These are phyloP conservation scores for Phytopythium oedochilum DNA, from an alignment of 352 stramenopile genomes.

Conservation along the genomic window DNA sequence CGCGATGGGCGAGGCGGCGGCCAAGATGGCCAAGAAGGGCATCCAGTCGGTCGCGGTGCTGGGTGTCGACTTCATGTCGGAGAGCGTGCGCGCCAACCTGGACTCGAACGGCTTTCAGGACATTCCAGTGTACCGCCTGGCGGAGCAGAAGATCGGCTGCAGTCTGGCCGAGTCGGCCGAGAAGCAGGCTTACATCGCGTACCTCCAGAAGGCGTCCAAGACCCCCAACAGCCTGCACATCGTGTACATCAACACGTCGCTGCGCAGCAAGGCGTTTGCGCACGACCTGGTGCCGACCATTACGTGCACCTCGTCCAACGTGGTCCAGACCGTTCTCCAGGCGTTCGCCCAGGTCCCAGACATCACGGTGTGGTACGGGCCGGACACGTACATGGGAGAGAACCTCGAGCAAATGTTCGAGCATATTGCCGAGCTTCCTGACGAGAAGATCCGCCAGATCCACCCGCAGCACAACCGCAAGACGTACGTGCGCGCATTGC, in stretches of 20 bases:
- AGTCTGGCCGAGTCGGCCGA: slow-evolving; percentile 94
- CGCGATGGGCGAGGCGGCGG: slow-evolving; percentile 96
- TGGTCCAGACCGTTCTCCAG: slow-evolving; percentile 95
- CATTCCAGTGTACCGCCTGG: slow-evolving; percentile 94
- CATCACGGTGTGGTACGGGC: slow-evolving; percentile 90
- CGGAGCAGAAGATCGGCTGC: slow-evolving; percentile 92
- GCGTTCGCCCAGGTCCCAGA: slow-evolving; percentile 90
- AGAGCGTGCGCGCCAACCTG: slow-evolving; percentile 93
- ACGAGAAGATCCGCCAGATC: slow-evolving; percentile 81
- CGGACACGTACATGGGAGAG: slow-evolving; percentile 98
- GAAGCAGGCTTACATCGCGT: slow-evolving; percentile 90
- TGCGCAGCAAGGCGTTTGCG: slow-evolving; percentile 95
- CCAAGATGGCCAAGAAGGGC: slow-evolving; percentile 91
- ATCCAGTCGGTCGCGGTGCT: slow-evolving; percentile 92
- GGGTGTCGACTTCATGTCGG: slow-evolving; percentile 98
- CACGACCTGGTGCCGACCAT: slow-evolving; percentile 94
- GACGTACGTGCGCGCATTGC: slow-evolving; percentile 24
- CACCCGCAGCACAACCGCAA: slow-evolving; percentile 82
- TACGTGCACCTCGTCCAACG: slow-evolving; percentile 96
- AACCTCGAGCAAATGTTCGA: slow-evolving; percentile 95
- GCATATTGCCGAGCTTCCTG: slow-evolving; percentile 66
- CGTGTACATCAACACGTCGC: slow-evolving; percentile 98
- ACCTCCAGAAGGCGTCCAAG: slow-evolving; percentile 87
- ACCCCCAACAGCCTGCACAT: slow-evolving; percentile 93
- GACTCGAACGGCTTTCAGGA: slow-evolving; percentile 88